Percentiles rank a stretch among this genome's conserved stretches.
Conservation (phyloP, 495 filamentous ascomycete genomes). For the Penicillium antarcticum region DNA sequence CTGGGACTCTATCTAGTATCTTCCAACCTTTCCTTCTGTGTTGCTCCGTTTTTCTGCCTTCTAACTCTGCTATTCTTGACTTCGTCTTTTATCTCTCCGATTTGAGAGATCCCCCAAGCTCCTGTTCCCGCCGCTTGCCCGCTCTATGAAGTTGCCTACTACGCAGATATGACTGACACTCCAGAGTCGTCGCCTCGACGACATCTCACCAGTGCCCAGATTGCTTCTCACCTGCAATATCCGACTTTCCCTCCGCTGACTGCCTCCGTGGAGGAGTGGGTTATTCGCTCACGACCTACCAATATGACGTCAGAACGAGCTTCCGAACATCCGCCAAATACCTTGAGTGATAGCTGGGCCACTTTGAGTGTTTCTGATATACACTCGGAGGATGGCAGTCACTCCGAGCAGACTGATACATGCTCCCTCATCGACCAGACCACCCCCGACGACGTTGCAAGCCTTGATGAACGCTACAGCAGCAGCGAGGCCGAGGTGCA, state of each 20-base stretch:
- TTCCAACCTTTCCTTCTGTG: neutral
- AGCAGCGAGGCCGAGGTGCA: conserved; percentile 35
- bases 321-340: conserved; percentile 21
- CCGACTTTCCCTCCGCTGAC: conserved; percentile 44
- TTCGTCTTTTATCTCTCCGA: neutral
- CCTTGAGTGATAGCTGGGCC: conserved; percentile 48
- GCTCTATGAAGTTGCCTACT: conserved; percentile 6
- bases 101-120: conserved; percentile 3
- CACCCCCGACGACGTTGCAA: conserved; percentile 45
- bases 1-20: conserved; percentile 6
- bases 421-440: conserved; percentile 45
- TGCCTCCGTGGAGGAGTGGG: conserved; percentile 47
- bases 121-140: neutral
- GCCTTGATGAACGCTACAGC: conserved; percentile 42
- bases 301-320: conserved; percentile 37
- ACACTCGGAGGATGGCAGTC: conserved; percentile 44
- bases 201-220: conserved; percentile 24
- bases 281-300: conserved; percentile 44
- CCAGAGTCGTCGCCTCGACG: conserved; percentile 33
- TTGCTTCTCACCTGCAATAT: conserved; percentile 38
- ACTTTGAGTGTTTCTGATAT: conserved; percentile 44
- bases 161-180: conserved; percentile 40
- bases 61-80: conserved; percentile 3
- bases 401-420: conserved; percentile 43
- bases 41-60: neutral